phyloP scores from a whole-genome alignment of 2,329 filamentous ascomycete genomes.

The Venturia carpophila region DNA sequence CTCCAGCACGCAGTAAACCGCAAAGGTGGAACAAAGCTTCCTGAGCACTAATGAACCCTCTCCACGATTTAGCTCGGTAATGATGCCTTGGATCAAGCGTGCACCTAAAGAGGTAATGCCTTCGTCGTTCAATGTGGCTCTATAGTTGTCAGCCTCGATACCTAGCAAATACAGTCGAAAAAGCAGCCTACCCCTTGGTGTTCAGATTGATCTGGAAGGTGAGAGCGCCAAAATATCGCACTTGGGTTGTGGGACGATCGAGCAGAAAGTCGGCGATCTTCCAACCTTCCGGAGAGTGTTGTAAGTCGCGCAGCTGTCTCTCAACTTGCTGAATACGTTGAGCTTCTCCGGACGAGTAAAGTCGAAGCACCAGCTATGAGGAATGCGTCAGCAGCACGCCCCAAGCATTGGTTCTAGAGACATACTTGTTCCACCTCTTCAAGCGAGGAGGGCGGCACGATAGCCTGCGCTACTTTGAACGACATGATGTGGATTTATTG shows the following conservation, averaged over 20 bases:
- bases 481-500: not conserved
- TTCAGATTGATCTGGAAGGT: conserved; percentile 94
- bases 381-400: not conserved
- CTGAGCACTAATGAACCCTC: conserved; percentile 13
- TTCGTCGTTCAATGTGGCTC: conserved; percentile 4
- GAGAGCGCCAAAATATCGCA: conserved; percentile 86
- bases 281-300: conserved; percentile 78
- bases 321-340: conserved; percentile 51
- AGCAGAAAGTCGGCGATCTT: conserved; percentile 71
- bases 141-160: not conserved
- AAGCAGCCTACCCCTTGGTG: conserved; percentile 64
- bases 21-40: conserved; percentile 16
- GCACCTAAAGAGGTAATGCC: not conserved
- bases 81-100: conserved; percentile 5
- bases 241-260: conserved; percentile 58
- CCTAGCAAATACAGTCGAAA: not conserved
- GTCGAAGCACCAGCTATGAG: conserved; percentile 40
- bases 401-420: not conserved
- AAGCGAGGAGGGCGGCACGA: not conserved
- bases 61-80: not conserved
- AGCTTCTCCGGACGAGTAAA: conserved; percentile 42
- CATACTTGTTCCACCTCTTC: conserved; percentile 10
- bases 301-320: conserved; percentile 67
- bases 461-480: not conserved
- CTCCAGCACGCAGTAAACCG: conserved; percentile 12